A percentile compares a stretch with the other conserved stretches of the same genome.
Evolutionary conservation across 768 basidiomycete genomes (phyloP).

Genomic region (Tulasnella sp.): DNA sequence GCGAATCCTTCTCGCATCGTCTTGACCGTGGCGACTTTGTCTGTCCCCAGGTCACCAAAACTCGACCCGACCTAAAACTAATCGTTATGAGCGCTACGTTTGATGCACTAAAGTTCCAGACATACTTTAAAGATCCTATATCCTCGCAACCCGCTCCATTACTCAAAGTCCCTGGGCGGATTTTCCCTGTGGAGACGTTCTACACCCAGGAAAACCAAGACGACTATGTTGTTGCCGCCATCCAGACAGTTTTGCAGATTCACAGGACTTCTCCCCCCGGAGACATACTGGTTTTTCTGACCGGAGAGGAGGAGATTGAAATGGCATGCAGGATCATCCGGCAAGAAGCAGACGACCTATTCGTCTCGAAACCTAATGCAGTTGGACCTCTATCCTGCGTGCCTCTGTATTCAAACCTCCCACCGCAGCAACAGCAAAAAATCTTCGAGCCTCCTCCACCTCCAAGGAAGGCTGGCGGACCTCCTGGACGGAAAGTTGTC

Average conservation of each 20-base stretch:
- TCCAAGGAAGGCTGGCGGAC: constrained; percentile 4
- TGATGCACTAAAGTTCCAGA: constrained; percentile 31
- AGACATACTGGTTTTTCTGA: constrained; percentile 39
- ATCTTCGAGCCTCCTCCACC: constrained; percentile 31
- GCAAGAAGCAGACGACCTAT: constrained; percentile 18
- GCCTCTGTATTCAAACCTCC: constrained; percentile 36
- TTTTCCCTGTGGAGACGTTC: constrained; percentile 31
- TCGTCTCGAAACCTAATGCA: not conserved
- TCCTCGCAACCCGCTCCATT: constrained; percentile 27
- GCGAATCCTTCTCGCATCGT: not conserved
- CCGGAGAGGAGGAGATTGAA: constrained; percentile 41
- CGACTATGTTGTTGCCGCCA: constrained; percentile 36
- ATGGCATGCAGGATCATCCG: constrained; percentile 28
- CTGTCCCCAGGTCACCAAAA: constrained; percentile 29
- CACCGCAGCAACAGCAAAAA: constrained; percentile 34
- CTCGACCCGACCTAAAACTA: constrained; percentile 33
- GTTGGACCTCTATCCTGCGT: constrained; percentile 29
- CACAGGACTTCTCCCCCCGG: constrained; percentile 32
- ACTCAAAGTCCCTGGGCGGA: constrained; percentile 37
- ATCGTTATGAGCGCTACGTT: constrained; percentile 42
- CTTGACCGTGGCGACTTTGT: not conserved
- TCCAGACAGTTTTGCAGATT: constrained; percentile 37
- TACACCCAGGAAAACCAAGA: constrained; percentile 27
- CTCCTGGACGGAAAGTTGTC: constrained; percentile 35
- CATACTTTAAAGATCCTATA: constrained; percentile 31